These are phyloP conservation scores for Exophiala phaeomuriformis DNA, from an alignment of 2,329 filamentous ascomycete species.

Conservation along the genomic window DNA sequence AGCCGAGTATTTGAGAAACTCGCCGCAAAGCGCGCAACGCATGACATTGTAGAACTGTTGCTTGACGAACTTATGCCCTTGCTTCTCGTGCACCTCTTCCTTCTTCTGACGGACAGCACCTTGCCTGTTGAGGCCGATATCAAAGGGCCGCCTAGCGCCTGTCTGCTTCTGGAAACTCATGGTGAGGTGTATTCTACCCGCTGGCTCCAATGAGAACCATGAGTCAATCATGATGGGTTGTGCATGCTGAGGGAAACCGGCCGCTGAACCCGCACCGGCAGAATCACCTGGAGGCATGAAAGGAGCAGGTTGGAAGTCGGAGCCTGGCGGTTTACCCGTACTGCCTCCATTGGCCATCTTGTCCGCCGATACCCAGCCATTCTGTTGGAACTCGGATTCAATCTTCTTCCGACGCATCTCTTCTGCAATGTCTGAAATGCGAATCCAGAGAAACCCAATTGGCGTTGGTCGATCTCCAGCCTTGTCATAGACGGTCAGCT, in stretches of 20 bases:
- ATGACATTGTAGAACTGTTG: constrained; percentile 99
- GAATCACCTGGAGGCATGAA: constrained; percentile 30
- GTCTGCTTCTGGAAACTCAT: constrained; percentile 88
- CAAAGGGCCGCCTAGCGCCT: constrained; percentile 72
- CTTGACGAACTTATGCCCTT: constrained; percentile 96
- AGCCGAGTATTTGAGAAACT: constrained; percentile 96
- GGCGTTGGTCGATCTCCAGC: constrained; percentile 82
- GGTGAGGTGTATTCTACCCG: constrained; percentile 82
- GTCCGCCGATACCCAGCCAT: constrained; percentile 95
- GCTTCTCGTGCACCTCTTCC: constrained; percentile 97
- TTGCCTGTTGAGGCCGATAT: constrained; percentile 86
- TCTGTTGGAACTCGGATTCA: constrained; percentile 87
- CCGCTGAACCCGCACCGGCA: constrained; percentile 34
- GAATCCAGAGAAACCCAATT: constrained; percentile 91
- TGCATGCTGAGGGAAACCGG: constrained; percentile 28
- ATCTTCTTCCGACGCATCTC: constrained; percentile 97
- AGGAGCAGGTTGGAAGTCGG: constrained; percentile 40
- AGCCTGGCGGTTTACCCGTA: constrained; percentile 42
- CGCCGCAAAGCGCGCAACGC: constrained; percentile 94
- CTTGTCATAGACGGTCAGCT: constrained; percentile 96
- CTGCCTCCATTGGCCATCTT: constrained; percentile 65
- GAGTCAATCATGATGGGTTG: constrained; percentile 59
- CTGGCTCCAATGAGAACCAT: constrained; percentile 95
- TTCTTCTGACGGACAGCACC: constrained; percentile 95
- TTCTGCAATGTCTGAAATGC: constrained; percentile 94